Conservation (phyloP, 1,284 basidiomycete genomes). For the Naganishia liquefaciens region DNA sequence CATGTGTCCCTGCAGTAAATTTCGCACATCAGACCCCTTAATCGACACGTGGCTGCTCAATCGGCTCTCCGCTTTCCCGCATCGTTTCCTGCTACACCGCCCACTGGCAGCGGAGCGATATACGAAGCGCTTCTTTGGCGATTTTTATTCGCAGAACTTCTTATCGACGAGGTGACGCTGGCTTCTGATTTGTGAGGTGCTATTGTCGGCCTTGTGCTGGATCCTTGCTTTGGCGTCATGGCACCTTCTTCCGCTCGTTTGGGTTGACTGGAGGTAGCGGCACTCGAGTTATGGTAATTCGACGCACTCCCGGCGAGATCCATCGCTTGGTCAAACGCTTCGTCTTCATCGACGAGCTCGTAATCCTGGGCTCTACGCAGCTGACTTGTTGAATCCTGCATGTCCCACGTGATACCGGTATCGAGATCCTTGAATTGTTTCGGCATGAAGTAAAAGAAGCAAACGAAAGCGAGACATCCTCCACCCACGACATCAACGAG, state of each 20-base stretch:
- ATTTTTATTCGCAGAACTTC: background rate
- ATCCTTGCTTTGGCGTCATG: background rate
- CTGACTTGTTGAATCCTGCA: constrained; percentile 15
- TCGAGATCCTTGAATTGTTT: constrained; percentile 68
- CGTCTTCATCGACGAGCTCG: constrained; percentile 42
- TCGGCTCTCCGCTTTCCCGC: constrained; percentile 6
- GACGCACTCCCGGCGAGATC: constrained; percentile 1
- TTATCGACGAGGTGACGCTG: background rate
- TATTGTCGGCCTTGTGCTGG: background rate
- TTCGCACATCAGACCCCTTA: background rate
- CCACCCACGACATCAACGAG: constrained; percentile 95
- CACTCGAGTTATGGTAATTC: constrained; percentile 13
- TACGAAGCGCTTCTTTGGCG: constrained; percentile 5
- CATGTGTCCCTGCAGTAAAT: no score
- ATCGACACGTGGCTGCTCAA: background rate
- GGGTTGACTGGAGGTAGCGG: background rate
- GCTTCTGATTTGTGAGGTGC: background rate
- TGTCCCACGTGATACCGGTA: constrained; percentile 55
- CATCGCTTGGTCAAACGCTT: constrained; percentile 43
- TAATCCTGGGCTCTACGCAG: constrained; percentile 40
- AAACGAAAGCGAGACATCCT: constrained; percentile 80
- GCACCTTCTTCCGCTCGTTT: constrained; percentile 18
- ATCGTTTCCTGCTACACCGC: background rate
- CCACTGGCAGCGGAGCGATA: background rate
- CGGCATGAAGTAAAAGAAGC: constrained; percentile 86